Base-by-base conservation (phyloP, 164 flowering plant genomes). In the Vitis cinerea region DNA sequence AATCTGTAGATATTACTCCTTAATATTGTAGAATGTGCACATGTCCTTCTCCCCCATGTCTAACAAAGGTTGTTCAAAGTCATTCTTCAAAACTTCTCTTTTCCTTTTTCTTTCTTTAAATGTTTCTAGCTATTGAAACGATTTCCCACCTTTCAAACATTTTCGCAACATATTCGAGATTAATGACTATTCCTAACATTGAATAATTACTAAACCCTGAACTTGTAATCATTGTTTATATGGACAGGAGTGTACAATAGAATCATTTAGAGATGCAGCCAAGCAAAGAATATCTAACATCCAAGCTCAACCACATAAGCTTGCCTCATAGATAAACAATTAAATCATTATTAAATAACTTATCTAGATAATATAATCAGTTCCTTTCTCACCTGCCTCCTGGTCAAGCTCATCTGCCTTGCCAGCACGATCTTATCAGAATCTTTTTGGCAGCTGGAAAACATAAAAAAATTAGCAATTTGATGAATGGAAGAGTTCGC, bases 401-500 rank as follows among this genome's bases (percentile, higher is more conserved):
- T 84, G 58, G 90, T 88, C 79, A 95, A 82, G 58, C 98, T 98
- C 10, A 98, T 90, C 77, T 91, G 97, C 76, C 92, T 85, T 31
- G 99, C 99, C 48, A 95, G 85, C 94, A 92, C 83, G 67, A 90
- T 83, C 75, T 95, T 95, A 69, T 95, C 98, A 4, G 98, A 91
- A 72, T 95, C 93, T 71, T 86, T 88, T 7, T 89, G 93, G 65
- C 86, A 88, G 9, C 92, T 88, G 81, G 29, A 8, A 61, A 67
- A 60, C 19, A 67, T 14, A 31, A 65, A 67, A 23, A 74, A 59
- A 0, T 31, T 10, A 65, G 56, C 27, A 9, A 11, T 61, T 63
- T 50, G 48, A 49, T 52, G 44, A 15, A 13, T 52, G 50, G 23
- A 70, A 54, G 63, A 12, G 61, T 1, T 30, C 4, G 0, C 27